Evolutionary conservation across 768 basidiomycete genomes (phyloP), one percentile per base, ranked within the genome.

Genomic region (Boletus patriciae): DNA sequence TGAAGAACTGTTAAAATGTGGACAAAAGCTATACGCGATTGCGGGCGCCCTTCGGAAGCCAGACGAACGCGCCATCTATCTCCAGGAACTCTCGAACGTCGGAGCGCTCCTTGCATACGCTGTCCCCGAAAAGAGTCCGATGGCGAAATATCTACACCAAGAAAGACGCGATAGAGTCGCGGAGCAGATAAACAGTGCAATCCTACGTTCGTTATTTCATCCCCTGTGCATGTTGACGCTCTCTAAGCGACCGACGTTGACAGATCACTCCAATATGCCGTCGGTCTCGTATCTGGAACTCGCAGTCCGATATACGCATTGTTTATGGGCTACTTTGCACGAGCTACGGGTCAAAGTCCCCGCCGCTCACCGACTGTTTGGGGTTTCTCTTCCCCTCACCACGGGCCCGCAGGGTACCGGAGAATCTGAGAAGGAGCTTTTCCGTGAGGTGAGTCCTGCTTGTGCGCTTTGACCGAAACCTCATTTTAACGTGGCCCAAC

Each of bases 171-270:
- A 90, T 60, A 83, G 82, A 6, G 82, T 97, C 21, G 94, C 94
- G 6, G 89, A 92, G 55, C 90, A 94, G 73, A 86, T 98, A 41
- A 90, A 95, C 61, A 79, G 83, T 43, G 94, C 94, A 16, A 89
- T 97, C 46, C 72, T 97, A 13, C 76, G 94, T 94, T 63, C 68
- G 91, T 79, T 2, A 3, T 36, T 51, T 53, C 3, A 9, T 38
- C 2, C 13, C 6, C 4, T 1, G 37, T 55, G 19, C 10, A 21
- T 21, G 8, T 52, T 16, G 31, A 46, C 8, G 23, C 27, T 12
- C 10, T 50, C 46, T 59, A 51, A 69, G 50, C 6, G 23, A 41
- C 36, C 16, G 18, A 21, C 15, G 16, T 37, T 46, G 54, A 25
- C 46, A 90, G 88, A 83, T 65, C 75, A 80, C 45, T 76, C 73